A percentile compares a stretch with the other conserved stretches of the same genome.
phyloP scores from a whole-genome alignment of 2,329 filamentous ascomycete species.

The Diplodia sapinea region DNA sequence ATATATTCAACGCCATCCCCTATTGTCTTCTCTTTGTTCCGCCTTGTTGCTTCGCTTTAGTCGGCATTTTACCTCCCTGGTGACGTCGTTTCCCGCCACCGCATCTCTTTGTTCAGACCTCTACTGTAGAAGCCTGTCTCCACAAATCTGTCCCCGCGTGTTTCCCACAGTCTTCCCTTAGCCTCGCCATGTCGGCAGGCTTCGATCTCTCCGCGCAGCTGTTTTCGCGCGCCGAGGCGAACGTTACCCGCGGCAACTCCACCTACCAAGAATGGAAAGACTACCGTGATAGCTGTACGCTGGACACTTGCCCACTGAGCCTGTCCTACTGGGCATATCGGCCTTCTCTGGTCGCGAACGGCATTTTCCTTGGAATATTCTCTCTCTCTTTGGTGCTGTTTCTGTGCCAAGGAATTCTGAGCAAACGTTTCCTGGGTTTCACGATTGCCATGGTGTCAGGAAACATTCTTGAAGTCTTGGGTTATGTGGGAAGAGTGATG shows the following conservation, averaged over 20 bases:
- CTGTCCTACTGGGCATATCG: conserved; percentile 53
- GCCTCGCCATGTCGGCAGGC: conserved; percentile 22
- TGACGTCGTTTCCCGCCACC: neutral
- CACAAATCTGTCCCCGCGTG: neutral
- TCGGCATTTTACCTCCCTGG: neutral
- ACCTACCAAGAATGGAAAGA: conserved; percentile 35
- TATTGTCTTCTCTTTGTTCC: neutral
- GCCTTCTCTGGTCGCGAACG: conserved; percentile 51
- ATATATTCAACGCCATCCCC: conserved; percentile 9
- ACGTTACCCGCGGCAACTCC: neutral
- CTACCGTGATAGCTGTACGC: conserved; percentile 44
- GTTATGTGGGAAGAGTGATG: conserved; percentile 66
- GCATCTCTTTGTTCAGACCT: neutral
- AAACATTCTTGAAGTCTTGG: conserved; percentile 63
- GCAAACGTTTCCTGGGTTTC: conserved; percentile 51
- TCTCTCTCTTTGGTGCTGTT: conserved; percentile 49
- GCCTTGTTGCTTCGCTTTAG: neutral
- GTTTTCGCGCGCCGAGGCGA: conserved; percentile 13
- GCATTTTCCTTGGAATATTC: conserved; percentile 52
- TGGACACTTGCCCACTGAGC: conserved; percentile 48
- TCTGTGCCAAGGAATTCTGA: conserved; percentile 45
- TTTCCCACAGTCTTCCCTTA: neutral
- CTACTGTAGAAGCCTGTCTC: neutral
- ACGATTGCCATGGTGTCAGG: conserved; percentile 61
- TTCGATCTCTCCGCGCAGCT: conserved; percentile 5